Evolutionary conservation across 108 stramenopile species (phyloP).

Genomic region (Discostella stelligeroides): DNA sequence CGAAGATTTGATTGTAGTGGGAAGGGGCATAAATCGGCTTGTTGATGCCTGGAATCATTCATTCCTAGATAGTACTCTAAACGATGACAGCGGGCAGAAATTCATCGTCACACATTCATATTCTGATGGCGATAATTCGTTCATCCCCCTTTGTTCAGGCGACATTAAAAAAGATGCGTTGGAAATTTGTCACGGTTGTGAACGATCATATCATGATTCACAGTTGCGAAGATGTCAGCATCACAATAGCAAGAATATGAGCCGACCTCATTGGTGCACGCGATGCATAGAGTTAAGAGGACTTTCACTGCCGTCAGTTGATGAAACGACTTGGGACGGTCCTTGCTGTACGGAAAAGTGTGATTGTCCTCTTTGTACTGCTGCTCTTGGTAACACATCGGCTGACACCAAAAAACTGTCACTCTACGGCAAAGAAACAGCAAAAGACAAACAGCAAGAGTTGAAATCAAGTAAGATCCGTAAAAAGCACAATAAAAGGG

Average conservation of each 20-base stretch:
- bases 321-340: constrained; percentile 22
- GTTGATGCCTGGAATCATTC: constrained; percentile 6
- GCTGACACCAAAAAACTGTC: not conserved
- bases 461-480: constrained; percentile 9
- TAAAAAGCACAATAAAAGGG: constrained; percentile 15
- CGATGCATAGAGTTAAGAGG: constrained; percentile 1
- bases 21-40: constrained; percentile 34
- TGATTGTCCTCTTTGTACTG: constrained; percentile 19
- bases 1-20: constrained; percentile 60
- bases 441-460: not conserved
- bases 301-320: not conserved
- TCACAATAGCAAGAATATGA: not conserved
- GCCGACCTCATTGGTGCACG: constrained; percentile 10
- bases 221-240: not conserved
- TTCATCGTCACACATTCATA: constrained; percentile 49
- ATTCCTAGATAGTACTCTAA: not conserved
- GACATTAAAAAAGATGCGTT: constrained; percentile 2
- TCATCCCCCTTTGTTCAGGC: constrained; percentile 20
- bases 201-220: constrained; percentile 1
- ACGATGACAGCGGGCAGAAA: constrained; percentile 1
- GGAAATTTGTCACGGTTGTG: not conserved
- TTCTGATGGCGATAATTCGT: constrained; percentile 33
- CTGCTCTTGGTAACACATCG: not conserved
- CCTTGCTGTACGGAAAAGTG: constrained; percentile 34
- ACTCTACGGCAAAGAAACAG: constrained; percentile 1